phyloP scores from a whole-genome alignment of 257 asterid genomes.

The Penstemon barbatus region DNA sequence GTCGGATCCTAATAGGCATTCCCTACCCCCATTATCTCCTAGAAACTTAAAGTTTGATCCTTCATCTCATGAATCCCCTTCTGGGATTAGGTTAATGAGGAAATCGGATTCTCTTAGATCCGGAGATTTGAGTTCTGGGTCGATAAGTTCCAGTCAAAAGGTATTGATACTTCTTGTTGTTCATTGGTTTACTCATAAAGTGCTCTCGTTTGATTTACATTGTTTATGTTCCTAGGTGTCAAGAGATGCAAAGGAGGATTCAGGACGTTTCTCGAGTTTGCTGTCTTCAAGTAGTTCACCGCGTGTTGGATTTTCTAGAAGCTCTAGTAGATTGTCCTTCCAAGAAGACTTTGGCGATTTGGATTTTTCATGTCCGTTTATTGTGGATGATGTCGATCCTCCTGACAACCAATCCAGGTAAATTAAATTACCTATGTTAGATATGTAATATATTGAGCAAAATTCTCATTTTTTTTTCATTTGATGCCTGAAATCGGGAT shows the following conservation, averaged over 20 bases:
- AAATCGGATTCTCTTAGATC: constrained; percentile 63
- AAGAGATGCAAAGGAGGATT: constrained; percentile 86
- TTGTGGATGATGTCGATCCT: constrained; percentile 92
- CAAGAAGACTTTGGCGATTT: constrained; percentile 88
- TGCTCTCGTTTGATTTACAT: not conserved
- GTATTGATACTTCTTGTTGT: constrained; percentile 41
- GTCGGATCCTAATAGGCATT: constrained; percentile 79
- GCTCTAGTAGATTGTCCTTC: constrained; percentile 93
- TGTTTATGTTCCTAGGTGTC: constrained; percentile 45
- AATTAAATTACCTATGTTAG: constrained; percentile 7
- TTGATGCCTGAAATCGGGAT: no score
- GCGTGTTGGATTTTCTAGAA: constrained; percentile 87
- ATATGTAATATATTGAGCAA: no score
- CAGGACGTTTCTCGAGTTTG: constrained; percentile 92
- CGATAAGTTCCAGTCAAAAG: constrained; percentile 60
- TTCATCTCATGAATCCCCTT: constrained; percentile 81
- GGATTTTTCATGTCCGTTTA: constrained; percentile 87
- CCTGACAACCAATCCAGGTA: constrained; percentile 73
- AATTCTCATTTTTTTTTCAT: no score
- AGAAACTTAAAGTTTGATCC: constrained; percentile 40
- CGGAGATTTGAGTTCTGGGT: constrained; percentile 58
- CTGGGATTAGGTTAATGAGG: constrained; percentile 49
- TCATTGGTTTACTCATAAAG: constrained; percentile 16
- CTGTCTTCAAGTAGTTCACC: constrained; percentile 91
- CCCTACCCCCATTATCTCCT: constrained; percentile 92